Percentiles rank a stretch among this genome's conserved stretches.
These are phyloP conservation scores for Alternaria incomplexa DNA, from an alignment of 2,329 filamentous ascomycete genomes.

Conservation along the genomic window DNA sequence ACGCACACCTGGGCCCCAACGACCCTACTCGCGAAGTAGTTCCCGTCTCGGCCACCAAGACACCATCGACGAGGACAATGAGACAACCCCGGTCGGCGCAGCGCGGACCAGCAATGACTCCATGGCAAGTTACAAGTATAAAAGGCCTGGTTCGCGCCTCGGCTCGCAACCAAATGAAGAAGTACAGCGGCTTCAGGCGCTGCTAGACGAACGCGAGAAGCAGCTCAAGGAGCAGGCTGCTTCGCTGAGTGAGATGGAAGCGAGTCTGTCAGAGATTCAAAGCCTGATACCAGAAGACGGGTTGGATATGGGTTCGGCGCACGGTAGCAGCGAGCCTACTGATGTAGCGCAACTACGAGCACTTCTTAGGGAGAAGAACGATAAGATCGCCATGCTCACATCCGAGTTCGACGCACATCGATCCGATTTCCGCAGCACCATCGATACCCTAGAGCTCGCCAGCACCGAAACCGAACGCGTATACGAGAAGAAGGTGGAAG, in stretches of 20 bases:
- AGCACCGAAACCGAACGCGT: constrained; percentile 95
- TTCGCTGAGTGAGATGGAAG: constrained; percentile 88
- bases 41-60: constrained; percentile 54
- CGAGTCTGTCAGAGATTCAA: constrained; percentile 80
- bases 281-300: constrained; percentile 66
- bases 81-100: constrained; percentile 58
- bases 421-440: constrained; percentile 94
- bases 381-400: constrained; percentile 91
- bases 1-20: constrained; percentile 48
- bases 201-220: constrained; percentile 82
- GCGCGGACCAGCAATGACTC: constrained; percentile 61
- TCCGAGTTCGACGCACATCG: constrained; percentile 93
- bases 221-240: constrained; percentile 88
- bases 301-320: constrained; percentile 57
- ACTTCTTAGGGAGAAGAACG: constrained; percentile 92
- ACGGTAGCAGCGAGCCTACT: constrained; percentile 57
- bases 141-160: constrained; percentile 33
- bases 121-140: constrained; percentile 53
- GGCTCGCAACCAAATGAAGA: constrained; percentile 63
- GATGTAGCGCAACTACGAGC: constrained; percentile 79
- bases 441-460: constrained; percentile 94
- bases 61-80: constrained; percentile 49
- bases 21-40: constrained; percentile 56
- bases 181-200: constrained; percentile 71
- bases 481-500: constrained; percentile 91